Evolutionary conservation across 495 filamentous ascomycete genomes (phyloP).

Genomic region (Penicillium bialowiezense): DNA sequence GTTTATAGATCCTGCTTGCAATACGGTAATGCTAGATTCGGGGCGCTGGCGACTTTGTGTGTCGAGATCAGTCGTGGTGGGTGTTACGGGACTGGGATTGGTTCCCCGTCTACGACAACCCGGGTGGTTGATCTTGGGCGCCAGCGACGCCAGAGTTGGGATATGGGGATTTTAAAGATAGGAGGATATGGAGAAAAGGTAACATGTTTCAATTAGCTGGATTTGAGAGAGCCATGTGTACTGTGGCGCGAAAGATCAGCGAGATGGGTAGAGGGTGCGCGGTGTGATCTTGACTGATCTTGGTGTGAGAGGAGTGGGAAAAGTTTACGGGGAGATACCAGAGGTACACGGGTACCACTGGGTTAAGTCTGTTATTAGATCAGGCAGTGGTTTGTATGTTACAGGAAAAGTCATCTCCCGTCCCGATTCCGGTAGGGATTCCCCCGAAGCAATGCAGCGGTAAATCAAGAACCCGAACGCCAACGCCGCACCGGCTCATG

Average conservation of each 20-base stretch:
- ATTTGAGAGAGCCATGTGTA: neutral
- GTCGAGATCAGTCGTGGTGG: conserved; percentile 12
- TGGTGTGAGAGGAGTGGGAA: neutral
- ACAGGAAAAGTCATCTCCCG: conserved; percentile 11
- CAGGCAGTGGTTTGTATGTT: conserved; percentile 14
- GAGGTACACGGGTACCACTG: neutral
- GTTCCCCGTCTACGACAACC: conserved; percentile 14
- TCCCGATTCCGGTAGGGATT: conserved; percentile 1
- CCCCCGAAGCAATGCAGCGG: conserved; percentile 2
- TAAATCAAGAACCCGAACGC: conserved; percentile 9
- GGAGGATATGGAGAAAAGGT: neutral
- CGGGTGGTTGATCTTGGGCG: neutral
- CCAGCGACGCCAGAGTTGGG: neutral
- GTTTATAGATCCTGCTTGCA: neutral
- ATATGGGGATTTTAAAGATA: neutral
- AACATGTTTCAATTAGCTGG: neutral
- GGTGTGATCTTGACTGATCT: conserved; percentile 15
- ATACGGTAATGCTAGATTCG: neutral
- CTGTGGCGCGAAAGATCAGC: conserved; percentile 15
- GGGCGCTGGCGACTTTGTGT: neutral
- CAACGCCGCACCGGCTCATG: conserved; percentile 9
- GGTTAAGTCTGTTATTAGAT: neutral
- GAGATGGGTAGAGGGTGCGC: neutral
- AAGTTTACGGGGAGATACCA: neutral
- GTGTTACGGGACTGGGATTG: neutral